Base-by-base conservation (phyloP, 768 basidiomycete genomes). In the Amanita pseudoporphyria region DNA sequence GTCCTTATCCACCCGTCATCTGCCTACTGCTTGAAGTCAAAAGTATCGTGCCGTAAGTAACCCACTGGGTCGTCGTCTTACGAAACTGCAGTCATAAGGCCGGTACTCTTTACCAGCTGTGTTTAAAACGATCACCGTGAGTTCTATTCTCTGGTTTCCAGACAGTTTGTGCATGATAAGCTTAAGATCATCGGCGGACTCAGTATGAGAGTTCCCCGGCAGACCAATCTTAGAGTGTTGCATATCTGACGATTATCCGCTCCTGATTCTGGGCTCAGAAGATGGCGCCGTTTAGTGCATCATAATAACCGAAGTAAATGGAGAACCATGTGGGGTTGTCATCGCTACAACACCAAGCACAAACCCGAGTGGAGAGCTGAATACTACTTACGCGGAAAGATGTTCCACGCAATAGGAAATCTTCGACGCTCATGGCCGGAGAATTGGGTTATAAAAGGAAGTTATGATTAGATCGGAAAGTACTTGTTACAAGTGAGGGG, bases 121-220 rank as follows among this genome's bases (percentile, higher is more conserved):
- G 48, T 42, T 9, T 28, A 16, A 36, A 39, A 39, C 9, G 38
- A 49, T 30, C 30, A 22, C 40, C 37, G 49, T 32, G 39, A 28
- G 38, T 24, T 50, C 40, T 40, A 42, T 35, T 50, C 39, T 26
- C 21, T 43, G 9, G 30, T 30, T 50, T 40, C 32, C 26, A 33
- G 49, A 50, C 49, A 42, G 49, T 41, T 50, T 50, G 9, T 50
- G 49, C 32, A 50, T 22, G 33, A 50, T 50, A 50, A 33, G 49
- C 49, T 50, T 31, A 36, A 18, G 32, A 43, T 50, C 26, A 35
- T n/a, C 22, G 33, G 32, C 31, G 24, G 10, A 14, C 21, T 9
- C 14, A 38, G 9, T 24, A 35, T n/a, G 18, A 18, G 43, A 50
- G 24, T 43, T 40, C 40, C 22, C 21, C n/a, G 19, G 19, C 31